Evolutionary conservation across 2,329 filamentous ascomycete species (phyloP).

Genomic region (Reticulascus tulasneorum): DNA sequence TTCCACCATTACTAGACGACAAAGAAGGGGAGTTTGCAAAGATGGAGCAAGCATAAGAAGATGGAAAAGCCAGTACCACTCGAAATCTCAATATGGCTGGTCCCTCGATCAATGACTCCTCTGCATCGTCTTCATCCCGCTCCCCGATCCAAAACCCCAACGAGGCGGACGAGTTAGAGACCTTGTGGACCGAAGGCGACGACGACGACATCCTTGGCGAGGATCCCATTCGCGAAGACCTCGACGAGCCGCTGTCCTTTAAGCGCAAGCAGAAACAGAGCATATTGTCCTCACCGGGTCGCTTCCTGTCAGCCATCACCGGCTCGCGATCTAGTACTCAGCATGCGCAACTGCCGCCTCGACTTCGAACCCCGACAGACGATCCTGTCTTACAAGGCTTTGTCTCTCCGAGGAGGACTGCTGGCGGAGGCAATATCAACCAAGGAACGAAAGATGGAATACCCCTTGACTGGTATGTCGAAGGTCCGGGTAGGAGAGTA

Average conservation of each 20-base stretch:
- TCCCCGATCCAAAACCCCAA: constrained; percentile 22
- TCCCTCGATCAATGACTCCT: constrained; percentile 28
- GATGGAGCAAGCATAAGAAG: too few species aligned
- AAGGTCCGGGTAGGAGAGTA: constrained; percentile 83
- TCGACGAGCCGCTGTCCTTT: constrained; percentile 59
- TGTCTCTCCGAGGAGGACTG: constrained; percentile 8
- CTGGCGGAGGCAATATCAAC: constrained; percentile 11
- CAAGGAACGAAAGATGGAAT: constrained; percentile 38
- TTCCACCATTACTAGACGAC: too few species aligned
- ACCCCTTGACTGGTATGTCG: constrained; percentile 77
- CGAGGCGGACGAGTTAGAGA: constrained; percentile 44
- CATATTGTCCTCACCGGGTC: constrained; percentile 40
- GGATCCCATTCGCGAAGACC: constrained; percentile 50
- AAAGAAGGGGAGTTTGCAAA: too few species aligned
- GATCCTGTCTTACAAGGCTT: constrained; percentile 18
- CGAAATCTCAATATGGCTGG: constrained; percentile 36
- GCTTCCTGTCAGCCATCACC: constrained; percentile 46
- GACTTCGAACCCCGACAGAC: constrained; percentile 13
- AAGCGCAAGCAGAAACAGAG: constrained; percentile 62
- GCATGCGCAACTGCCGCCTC: constrained; percentile 11
- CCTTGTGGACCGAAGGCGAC: constrained; percentile 37
- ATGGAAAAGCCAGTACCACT: too few species aligned
- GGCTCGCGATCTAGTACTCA: constrained; percentile 25
- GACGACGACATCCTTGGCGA: constrained; percentile 42
- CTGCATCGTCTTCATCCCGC: constrained; percentile 30